Evolutionary conservation across 1,284 basidiomycete species (phyloP).

Genomic region (Microbotryum intermedium): DNA sequence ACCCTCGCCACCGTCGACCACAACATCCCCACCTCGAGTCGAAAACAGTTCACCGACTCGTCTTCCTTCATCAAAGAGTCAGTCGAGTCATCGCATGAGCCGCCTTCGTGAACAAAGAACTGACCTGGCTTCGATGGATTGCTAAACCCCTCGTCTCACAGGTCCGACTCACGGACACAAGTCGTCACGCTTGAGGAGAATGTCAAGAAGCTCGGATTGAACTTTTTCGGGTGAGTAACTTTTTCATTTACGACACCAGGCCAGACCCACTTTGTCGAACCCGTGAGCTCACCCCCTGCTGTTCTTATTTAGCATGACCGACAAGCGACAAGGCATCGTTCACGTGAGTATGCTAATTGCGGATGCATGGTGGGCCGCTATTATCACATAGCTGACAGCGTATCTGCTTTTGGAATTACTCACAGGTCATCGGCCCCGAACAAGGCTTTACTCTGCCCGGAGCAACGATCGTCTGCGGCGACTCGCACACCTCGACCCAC

Average conservation of each 20-base stretch:
- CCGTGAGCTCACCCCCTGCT: neutral
- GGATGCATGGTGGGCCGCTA: neutral
- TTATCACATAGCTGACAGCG: too few species aligned
- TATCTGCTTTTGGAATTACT: neutral
- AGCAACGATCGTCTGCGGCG: slow-evolving; percentile 90
- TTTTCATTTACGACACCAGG: neutral
- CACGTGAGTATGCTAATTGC: slow-evolving; percentile 46
- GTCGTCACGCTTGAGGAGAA: slow-evolving; percentile 85
- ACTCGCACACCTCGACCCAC: slow-evolving; percentile 82
- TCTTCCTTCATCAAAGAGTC: slow-evolving; percentile 67
- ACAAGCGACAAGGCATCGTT: slow-evolving; percentile 62
- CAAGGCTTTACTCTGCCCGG: slow-evolving; percentile 91
- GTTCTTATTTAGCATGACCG: slow-evolving; percentile 27
- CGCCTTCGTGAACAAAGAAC: neutral
- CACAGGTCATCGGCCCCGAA: slow-evolving; percentile 75
- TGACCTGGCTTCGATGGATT: neutral
- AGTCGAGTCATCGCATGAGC: neutral
- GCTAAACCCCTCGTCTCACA: neutral
- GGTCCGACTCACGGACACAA: slow-evolving; percentile 81
- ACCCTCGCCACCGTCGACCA: slow-evolving; percentile 92
- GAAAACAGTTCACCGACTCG: slow-evolving; percentile 72
- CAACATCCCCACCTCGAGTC: slow-evolving; percentile 82
- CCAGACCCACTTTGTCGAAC: neutral
- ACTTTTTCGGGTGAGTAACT: slow-evolving; percentile 64
- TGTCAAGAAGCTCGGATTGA: slow-evolving; percentile 88